These are phyloP conservation scores for Zygoascus ofunaensis DNA, from an alignment of 805 yeast species.

Conservation along the genomic window DNA sequence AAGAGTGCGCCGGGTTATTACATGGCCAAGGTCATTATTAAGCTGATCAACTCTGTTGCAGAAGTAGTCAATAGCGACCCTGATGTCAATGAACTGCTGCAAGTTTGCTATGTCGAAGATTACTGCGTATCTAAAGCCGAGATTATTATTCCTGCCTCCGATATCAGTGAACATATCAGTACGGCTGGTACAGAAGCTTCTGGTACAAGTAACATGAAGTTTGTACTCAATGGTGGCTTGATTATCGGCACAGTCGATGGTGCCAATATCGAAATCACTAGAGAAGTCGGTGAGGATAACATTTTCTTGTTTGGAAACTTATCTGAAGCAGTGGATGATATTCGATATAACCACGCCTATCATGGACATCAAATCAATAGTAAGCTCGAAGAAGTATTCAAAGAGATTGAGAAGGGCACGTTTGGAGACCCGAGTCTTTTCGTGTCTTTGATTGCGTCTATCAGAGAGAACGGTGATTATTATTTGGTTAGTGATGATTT, in stretches of 20 bases:
- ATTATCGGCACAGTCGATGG: constrained; percentile 95
- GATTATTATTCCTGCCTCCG: constrained; percentile 81
- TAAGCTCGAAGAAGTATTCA: constrained; percentile 52
- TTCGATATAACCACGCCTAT: constrained; percentile 65
- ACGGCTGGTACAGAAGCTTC: constrained; percentile 97
- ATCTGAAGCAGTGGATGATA: constrained; percentile 80
- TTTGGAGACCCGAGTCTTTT: constrained; percentile 63
- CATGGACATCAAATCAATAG: constrained; percentile 53
- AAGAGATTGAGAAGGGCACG: constrained; percentile 53
- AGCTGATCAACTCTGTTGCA: constrained; percentile 72
- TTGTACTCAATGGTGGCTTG: constrained; percentile 87
- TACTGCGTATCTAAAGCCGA: constrained; percentile 93
- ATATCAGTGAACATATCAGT: constrained; percentile 85
- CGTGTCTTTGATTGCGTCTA: constrained; percentile 57
- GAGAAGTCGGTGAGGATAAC: constrained; percentile 89
- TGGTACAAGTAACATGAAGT: constrained; percentile 94
- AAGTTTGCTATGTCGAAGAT: constrained; percentile 84
- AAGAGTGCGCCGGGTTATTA: constrained; percentile 97
- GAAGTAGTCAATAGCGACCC: constrained; percentile 71
- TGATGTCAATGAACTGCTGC: constrained; percentile 64
- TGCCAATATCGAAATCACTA: constrained; percentile 89
- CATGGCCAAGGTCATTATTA: constrained; percentile 86
- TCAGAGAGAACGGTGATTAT: constrained; percentile 69
- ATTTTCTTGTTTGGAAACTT: constrained; percentile 87
- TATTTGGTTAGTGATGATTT: constrained; percentile 86